Conservation (phyloP, 306 rosid species). For the Cicer yamashitae region DNA sequence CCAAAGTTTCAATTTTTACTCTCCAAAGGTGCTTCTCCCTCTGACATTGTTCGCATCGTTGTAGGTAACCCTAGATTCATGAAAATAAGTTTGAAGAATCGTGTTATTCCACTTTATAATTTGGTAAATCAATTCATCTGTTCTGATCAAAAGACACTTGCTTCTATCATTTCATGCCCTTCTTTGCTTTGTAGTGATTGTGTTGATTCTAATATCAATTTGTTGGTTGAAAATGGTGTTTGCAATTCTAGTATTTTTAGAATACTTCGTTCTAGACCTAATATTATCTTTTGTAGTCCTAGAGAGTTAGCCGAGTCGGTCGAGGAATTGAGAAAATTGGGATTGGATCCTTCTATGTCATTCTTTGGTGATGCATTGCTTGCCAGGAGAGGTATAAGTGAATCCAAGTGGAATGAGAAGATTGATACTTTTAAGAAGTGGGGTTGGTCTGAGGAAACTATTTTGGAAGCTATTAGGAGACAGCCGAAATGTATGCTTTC, state of each 20-base stretch:
- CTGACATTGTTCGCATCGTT: slow-evolving; percentile 30
- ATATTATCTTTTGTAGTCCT: neutral
- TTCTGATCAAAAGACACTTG: neutral
- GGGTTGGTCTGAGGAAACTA: slow-evolving; percentile 67
- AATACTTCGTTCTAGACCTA: neutral
- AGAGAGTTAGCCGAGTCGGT: neutral
- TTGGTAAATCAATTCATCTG: neutral
- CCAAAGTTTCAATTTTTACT: slow-evolving; percentile 47
- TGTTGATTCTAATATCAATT: neutral
- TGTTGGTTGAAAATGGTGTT: slow-evolving; percentile 28
- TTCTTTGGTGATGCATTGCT: slow-evolving; percentile 44
- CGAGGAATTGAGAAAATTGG: slow-evolving; percentile 49
- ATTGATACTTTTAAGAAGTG: slow-evolving; percentile 51
- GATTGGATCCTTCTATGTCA: slow-evolving; percentile 46
- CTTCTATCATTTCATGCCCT: neutral
- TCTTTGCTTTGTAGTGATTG: neutral
- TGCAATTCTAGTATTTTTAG: neutral
- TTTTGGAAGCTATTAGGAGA: slow-evolving; percentile 43
- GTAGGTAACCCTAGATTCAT: neutral
- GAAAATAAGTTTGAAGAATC: neutral
- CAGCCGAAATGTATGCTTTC: slow-evolving; percentile 45
- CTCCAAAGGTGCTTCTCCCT: slow-evolving; percentile 42
- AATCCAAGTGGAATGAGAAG: slow-evolving; percentile 55
- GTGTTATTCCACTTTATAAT: slow-evolving; percentile 20
- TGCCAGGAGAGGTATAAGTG: slow-evolving; percentile 32